Conservation (phyloP, 2,329 filamentous ascomycete genomes). For the Pseudohalonectria lignicola region DNA sequence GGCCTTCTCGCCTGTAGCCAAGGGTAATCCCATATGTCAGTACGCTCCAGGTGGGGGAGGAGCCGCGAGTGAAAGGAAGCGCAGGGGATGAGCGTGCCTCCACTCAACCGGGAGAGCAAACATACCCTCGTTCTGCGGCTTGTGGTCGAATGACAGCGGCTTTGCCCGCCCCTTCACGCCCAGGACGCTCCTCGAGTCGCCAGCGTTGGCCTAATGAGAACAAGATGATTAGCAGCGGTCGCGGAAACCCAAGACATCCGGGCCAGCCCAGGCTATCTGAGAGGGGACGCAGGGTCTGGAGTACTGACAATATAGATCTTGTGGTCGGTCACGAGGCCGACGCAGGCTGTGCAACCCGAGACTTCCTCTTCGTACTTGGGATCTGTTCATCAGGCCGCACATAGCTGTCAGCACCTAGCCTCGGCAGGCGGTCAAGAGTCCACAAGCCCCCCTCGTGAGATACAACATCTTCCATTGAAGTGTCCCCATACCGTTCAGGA, state of each 20-base stretch:
- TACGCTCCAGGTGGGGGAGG: too few species aligned
- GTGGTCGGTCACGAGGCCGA: slow-evolving; percentile 76
- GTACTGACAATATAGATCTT: slow-evolving; percentile 91
- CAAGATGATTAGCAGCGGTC: slow-evolving; percentile 7
- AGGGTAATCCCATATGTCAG: too few species aligned
- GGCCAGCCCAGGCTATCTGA: background rate
- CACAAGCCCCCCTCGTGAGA: too few species aligned
- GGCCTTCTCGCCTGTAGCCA: slow-evolving; percentile 83
- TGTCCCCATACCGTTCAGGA: slow-evolving; percentile 82
- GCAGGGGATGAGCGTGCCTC: too few species aligned
- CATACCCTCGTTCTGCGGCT: slow-evolving; percentile 92
- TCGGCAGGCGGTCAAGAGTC: slow-evolving; percentile 7
- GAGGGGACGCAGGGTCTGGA: slow-evolving; percentile 3
- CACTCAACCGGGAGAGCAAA: background rate
- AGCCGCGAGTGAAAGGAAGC: too few species aligned
- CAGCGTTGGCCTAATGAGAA: slow-evolving; percentile 88
- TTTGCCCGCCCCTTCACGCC: slow-evolving; percentile 96
- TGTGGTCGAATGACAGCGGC: slow-evolving; percentile 97
- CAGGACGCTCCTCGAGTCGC: slow-evolving; percentile 88
- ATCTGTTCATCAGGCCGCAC: slow-evolving; percentile 44
- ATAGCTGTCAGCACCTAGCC: slow-evolving; percentile 3
- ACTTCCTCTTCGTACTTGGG: slow-evolving; percentile 96
- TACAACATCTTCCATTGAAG: too few species aligned
- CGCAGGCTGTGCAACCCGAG: slow-evolving; percentile 92
- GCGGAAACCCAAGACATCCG: background rate